A percentile compares a stretch with the other conserved stretches of the same genome.
Evolutionary conservation across 345 rosid genomes (phyloP).

Genomic region (Nasturtium officinale): DNA sequence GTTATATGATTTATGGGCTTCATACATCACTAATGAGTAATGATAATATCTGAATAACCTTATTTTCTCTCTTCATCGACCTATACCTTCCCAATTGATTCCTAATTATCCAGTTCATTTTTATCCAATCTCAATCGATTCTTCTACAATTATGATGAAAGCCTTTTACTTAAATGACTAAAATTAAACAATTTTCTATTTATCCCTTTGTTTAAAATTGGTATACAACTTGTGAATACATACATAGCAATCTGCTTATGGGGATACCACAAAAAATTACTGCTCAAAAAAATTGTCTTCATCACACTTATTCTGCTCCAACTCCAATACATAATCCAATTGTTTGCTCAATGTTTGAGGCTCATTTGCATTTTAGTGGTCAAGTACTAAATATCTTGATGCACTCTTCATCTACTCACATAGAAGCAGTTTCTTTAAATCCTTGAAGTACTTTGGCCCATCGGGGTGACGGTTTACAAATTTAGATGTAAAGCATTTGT

Average conservation of each 20-base stretch:
- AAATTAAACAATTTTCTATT: neutral
- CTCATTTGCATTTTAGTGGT: neutral
- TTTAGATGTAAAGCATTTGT: conserved; percentile 41
- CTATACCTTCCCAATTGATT: neutral
- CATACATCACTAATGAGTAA: too few species aligned
- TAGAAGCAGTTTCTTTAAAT: conserved; percentile 47
- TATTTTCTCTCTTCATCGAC: neutral
- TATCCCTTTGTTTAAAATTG: neutral
- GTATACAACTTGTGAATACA: neutral
- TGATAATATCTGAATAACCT: neutral
- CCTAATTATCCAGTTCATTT: neutral
- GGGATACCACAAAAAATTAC: neutral
- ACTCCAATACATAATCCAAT: conserved; percentile 14
- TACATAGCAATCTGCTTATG: conserved; percentile 6
- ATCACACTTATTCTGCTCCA: neutral
- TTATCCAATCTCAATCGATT: neutral
- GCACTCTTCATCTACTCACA: conserved; percentile 21
- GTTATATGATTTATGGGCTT: neutral
- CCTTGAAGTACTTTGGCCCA: conserved; percentile 61
- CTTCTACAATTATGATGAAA: neutral
- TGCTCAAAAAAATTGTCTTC: neutral
- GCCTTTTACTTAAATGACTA: neutral
- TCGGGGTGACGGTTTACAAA: conserved; percentile 59
- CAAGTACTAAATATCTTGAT: conserved; percentile 8
- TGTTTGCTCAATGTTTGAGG: neutral